Base-by-base conservation (phyloP, 352 stramenopile species). In the Globisporangium paroecandrum region DNA sequence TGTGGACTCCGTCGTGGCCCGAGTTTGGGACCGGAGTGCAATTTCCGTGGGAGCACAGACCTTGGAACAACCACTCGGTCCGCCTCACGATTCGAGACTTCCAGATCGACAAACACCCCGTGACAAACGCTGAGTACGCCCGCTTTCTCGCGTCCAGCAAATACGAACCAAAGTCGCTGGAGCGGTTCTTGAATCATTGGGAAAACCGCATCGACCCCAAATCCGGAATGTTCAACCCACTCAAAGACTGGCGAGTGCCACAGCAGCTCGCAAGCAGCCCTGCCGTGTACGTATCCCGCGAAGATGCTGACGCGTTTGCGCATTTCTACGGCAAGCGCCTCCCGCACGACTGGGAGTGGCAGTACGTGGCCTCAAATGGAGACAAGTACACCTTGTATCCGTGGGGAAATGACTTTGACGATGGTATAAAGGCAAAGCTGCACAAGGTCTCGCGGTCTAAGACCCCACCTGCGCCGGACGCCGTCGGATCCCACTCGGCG, bases 321-420 rank as follows among this genome's bases (percentile, higher is more conserved):
- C 58, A 57, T 20, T 95, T 85, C 47, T 83, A 95, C 71, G 74
- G 77, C 5, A 91, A 93, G 65, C 79, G 89, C 0, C 75, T 96
- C 36, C 83, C 85, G 2, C 83, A 92, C 49, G 84, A 93, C 67
- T 94, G 85, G 83, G 89, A 96, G 62, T 95, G 86, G 89, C 89
- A 96, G 73, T 95, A 89, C 66, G 83, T 94, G 2, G 82, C 72
- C n/a, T 89, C 81, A 1, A 94, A 94, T 53, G 85, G 84, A 20
- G 69, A 83, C 1, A 65, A 74, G 29, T 89, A 92, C 64, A 72
- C 74, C 36, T 34, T 64, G 6, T 93, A 81, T 43, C 87, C 89
- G 9, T 96, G 87, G 85, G 82, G 79, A 20, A 22, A 81, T 1
- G 49, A 79, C 3, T 68, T 81, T 22, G 69, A 80, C 34, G 24